Evolutionary conservation across 305 asterid genomes (phyloP).

Genomic region (Plantago lanceolata): DNA sequence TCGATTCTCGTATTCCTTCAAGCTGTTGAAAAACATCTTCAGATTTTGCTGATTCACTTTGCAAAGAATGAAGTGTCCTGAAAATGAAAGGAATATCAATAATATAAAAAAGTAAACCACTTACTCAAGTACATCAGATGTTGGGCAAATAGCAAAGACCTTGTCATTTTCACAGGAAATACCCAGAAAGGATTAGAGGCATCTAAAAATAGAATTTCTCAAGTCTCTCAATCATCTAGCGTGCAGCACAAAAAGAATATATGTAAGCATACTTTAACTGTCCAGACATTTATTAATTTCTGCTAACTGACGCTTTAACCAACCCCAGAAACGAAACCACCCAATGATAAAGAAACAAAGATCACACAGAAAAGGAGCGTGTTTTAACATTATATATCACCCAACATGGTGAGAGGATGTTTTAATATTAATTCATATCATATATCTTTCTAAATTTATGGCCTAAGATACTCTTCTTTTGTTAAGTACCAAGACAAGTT

Average conservation of each 20-base stretch:
- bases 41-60: slow-evolving; percentile 67
- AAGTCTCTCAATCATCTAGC: background rate
- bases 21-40: slow-evolving; percentile 72
- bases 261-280: background rate
- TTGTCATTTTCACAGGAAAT: slow-evolving; percentile 2
- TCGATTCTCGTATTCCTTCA: slow-evolving; percentile 88
- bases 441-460: background rate
- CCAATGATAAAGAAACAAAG: too few species aligned
- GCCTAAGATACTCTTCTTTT: background rate
- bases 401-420: background rate
- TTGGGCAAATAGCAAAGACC: slow-evolving; percentile 4
- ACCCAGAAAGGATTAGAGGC: background rate
- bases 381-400: too few species aligned
- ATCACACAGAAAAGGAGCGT: too few species aligned
- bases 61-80: slow-evolving; percentile 86
- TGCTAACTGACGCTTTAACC: slow-evolving; percentile 5
- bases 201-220: background rate
- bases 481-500: slow-evolving; percentile 5
- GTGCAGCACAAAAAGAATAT: background rate
- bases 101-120: slow-evolving; percentile 19
- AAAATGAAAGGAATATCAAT: slow-evolving; percentile 22
- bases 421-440: background rate
- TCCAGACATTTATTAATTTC: slow-evolving; percentile 14
- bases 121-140: slow-evolving; percentile 20
- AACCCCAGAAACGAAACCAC: background rate